Conservation (phyloP, 192 early-diverging fungal species). For the Coemansia sp. region DNA sequence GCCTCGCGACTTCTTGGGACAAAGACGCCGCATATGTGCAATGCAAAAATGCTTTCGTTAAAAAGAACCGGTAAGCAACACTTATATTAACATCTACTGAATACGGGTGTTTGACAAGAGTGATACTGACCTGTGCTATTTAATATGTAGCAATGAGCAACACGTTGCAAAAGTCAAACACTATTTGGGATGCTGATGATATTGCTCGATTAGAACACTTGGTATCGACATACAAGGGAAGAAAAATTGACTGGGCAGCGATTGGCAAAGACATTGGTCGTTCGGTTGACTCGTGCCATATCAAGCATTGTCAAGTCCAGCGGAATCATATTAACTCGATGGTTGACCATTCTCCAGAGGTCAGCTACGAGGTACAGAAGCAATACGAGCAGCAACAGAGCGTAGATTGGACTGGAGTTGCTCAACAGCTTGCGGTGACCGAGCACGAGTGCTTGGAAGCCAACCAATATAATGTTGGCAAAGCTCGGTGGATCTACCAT, state of each 20-base stretch:
- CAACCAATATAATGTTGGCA: too few species aligned
- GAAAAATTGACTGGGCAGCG: neutral
- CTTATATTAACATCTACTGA: neutral
- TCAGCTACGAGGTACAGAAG: neutral
- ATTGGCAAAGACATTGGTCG: slow-evolving; percentile 6
- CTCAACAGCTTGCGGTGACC: neutral
- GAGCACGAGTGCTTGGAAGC: too few species aligned
- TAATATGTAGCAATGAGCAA: neutral
- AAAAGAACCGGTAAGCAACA: neutral
- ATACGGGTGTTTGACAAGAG: neutral
- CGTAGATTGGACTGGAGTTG: slow-evolving; percentile 7
- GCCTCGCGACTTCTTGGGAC: neutral
- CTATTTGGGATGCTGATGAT: neutral
- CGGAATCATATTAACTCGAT: neutral
- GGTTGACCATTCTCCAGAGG: neutral
- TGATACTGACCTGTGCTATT: neutral
- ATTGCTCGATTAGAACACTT: neutral
- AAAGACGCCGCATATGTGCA: neutral
- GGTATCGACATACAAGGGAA: neutral
- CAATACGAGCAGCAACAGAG: neutral
- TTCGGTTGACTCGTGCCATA: neutral
- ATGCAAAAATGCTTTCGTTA: neutral
- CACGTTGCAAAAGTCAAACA: neutral
- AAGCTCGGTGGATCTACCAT: too few species aligned
- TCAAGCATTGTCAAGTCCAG: neutral